Evolutionary conservation across 2,329 filamentous ascomycete species (phyloP).

Genomic region (Cercospora brassicicola): DNA sequence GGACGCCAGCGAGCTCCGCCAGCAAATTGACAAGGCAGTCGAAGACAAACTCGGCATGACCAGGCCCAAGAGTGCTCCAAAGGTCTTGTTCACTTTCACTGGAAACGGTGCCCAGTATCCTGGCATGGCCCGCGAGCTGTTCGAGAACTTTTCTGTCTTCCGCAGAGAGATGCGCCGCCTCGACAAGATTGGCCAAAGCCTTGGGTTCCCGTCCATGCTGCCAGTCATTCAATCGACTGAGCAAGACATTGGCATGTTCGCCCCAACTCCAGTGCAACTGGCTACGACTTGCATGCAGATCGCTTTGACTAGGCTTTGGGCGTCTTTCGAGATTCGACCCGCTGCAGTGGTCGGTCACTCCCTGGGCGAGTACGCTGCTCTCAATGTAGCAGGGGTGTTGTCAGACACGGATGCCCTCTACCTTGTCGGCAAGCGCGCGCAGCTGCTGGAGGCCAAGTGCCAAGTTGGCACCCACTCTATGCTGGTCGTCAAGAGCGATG

Average conservation of each 20-base stretch:
- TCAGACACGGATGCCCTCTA: slow-evolving; percentile 33
- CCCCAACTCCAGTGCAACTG: neutral
- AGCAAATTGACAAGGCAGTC: slow-evolving; percentile 18
- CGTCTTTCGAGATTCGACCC: neutral
- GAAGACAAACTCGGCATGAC: neutral
- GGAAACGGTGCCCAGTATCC: slow-evolving; percentile 40
- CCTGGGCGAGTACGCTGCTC: slow-evolving; percentile 20
- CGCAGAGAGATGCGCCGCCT: neutral
- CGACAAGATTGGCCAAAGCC: neutral
- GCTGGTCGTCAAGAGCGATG: slow-evolving; percentile 25
- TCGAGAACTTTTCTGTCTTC: neutral
- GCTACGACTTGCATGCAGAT: slow-evolving; percentile 13
- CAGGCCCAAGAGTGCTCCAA: slow-evolving; percentile 14
- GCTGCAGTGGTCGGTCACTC: slow-evolving; percentile 28
- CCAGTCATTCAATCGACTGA: slow-evolving; percentile 6
- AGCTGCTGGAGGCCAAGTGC: slow-evolving; percentile 35
- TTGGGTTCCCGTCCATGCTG: neutral
- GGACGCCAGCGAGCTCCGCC: slow-evolving; percentile 24
- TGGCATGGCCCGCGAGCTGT: slow-evolving; percentile 25
- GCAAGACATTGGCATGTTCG: slow-evolving; percentile 23
- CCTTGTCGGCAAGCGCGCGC: slow-evolving; percentile 40
- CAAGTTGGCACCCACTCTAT: slow-evolving; percentile 30
- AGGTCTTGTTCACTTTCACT: slow-evolving; percentile 44
- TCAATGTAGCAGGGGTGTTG: slow-evolving; percentile 15
- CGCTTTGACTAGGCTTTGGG: slow-evolving; percentile 12